phyloP scores from a whole-genome alignment of 1,284 basidiomycete species.

The Xerocomus nothofagi region DNA sequence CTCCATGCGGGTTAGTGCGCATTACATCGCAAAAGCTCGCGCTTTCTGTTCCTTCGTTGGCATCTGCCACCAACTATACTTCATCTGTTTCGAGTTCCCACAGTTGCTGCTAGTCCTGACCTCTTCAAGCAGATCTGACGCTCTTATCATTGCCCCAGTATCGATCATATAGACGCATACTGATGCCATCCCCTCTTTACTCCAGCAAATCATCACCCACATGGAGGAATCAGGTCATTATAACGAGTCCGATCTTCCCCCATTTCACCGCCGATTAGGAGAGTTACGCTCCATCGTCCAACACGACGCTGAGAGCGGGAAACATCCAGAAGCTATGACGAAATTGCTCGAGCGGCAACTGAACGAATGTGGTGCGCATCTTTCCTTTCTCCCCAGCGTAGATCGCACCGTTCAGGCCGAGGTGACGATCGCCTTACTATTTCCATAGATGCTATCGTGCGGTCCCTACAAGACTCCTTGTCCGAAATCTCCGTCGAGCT shows the following conservation, averaged over 20 bases:
- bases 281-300: slow-evolving; percentile 84
- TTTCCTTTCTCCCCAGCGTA: slow-evolving; percentile 9
- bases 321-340: slow-evolving; percentile 85
- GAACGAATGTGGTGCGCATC: slow-evolving; percentile 82
- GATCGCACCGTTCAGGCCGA: slow-evolving; percentile 7
- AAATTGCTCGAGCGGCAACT: slow-evolving; percentile 90
- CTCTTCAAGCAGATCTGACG: slow-evolving; percentile 25
- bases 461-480: slow-evolving; percentile 78
- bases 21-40: slow-evolving; percentile 10
- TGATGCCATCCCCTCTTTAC: slow-evolving; percentile 23
- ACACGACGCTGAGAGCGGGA: slow-evolving; percentile 77
- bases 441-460: slow-evolving; percentile 70
- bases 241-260: slow-evolving; percentile 84
- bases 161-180: slow-evolving; percentile 27
- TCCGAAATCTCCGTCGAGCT: slow-evolving; percentile 86
- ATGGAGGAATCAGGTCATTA: slow-evolving; percentile 94
- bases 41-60: slow-evolving; percentile 9
- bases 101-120: slow-evolving; percentile 25
- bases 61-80: background rate
- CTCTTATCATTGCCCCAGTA: slow-evolving; percentile 20
- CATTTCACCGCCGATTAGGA: slow-evolving; percentile 78
- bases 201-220: slow-evolving; percentile 88
- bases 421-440: background rate
- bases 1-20: slow-evolving; percentile 81
- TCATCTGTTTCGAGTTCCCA: slow-evolving; percentile 8